Evolutionary conservation across 2,329 filamentous ascomycete species (phyloP), one percentile per base, ranked within the genome.

Genomic region (Colletotrichum lupini): DNA sequence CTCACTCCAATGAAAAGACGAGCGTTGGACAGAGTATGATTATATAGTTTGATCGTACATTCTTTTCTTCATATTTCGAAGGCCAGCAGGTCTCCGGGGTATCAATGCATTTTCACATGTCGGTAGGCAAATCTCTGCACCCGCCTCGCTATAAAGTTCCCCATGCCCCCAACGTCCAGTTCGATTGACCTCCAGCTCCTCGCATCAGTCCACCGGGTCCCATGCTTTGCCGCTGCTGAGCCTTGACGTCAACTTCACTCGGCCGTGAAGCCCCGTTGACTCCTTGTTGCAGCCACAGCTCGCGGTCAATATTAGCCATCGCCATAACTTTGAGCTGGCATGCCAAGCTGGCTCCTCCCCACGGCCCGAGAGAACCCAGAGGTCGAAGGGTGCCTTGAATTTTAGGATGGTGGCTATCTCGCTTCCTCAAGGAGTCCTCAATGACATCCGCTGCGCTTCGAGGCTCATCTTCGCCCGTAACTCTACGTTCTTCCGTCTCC

Each of bases 321-420:
- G 93, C 91, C 46, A 90, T 89, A 4, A 94, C 86, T 69, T 92
- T 92, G 72, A 95, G 84, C 76, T 92, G 90, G 3, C 92, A 89
- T 22, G 93, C 83, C 67, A 96, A 79, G 79, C 93, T 95, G 3
- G 91, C 93, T 12, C 94, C 94, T 24, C 89, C 88, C 93, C 93
- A 96, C 2, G 93, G 85, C 0, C 94, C 94, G 1, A 95, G 82
- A 1, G 92, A 91, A 74, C 94, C 91, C 2, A 95, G 83, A 2
- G 88, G 92, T 30, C 93, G 87, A 52, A 95, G 83, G 32, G 86
- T 83, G 2, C 92, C 92, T 52, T 90, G 88, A 1, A 90, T 78
- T 79, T 82, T 58, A 35, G 55, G n/a, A 24, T 57, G 37, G 16
- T 60, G 52, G 14, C 24, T 30, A 11, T 65, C 67, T 26, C 70